Conservation (phyloP, 805 yeast genomes). For the Groenewaldozyma tartarivorans region DNA sequence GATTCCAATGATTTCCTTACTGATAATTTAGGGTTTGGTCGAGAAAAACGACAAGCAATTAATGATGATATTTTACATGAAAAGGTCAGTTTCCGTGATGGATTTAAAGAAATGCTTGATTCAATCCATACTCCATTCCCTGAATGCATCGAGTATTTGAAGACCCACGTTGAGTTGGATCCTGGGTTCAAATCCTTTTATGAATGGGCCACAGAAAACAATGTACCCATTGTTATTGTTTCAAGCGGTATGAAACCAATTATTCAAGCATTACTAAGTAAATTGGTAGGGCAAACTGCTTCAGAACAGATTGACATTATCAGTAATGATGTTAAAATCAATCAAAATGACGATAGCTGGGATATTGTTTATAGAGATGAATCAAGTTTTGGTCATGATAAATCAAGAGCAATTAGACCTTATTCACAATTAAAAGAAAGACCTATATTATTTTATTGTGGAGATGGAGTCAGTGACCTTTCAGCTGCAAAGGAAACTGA, state of each 20-base stretch:
- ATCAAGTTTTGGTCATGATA: slow-evolving; percentile 89
- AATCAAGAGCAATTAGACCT: slow-evolving; percentile 65
- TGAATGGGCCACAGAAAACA: slow-evolving; percentile 61
- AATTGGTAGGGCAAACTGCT: slow-evolving; percentile 70
- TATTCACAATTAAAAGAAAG: slow-evolving; percentile 31
- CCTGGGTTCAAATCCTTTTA: slow-evolving; percentile 83
- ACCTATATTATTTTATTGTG: slow-evolving; percentile 81
- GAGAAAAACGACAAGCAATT: slow-evolving; percentile 50
- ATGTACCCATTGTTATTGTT: slow-evolving; percentile 78
- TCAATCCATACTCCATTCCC: slow-evolving; percentile 69
- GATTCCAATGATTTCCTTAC: slow-evolving; percentile 92
- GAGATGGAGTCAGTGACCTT: slow-evolving; percentile 95
- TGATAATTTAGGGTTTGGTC: slow-evolving; percentile 82
- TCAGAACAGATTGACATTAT: slow-evolving; percentile 65
- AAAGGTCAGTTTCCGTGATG: slow-evolving; percentile 54
- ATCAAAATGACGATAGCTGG: slow-evolving; percentile 61
- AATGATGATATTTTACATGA: slow-evolving; percentile 68
- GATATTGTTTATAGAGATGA: slow-evolving; percentile 78
- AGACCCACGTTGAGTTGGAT: slow-evolving; percentile 64
- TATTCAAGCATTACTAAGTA: slow-evolving; percentile 64
- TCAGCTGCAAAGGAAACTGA: slow-evolving; percentile 95
- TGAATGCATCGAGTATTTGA: slow-evolving; percentile 63
- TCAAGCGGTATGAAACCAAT: slow-evolving; percentile 93
- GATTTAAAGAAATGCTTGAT: slow-evolving; percentile 75
- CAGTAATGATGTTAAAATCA: slow-evolving; percentile 60